These are phyloP conservation scores for Miscanthus lutarioriparius DNA, from an alignment of 176 grass and related monocot genomes.

Conservation along the genomic window DNA sequence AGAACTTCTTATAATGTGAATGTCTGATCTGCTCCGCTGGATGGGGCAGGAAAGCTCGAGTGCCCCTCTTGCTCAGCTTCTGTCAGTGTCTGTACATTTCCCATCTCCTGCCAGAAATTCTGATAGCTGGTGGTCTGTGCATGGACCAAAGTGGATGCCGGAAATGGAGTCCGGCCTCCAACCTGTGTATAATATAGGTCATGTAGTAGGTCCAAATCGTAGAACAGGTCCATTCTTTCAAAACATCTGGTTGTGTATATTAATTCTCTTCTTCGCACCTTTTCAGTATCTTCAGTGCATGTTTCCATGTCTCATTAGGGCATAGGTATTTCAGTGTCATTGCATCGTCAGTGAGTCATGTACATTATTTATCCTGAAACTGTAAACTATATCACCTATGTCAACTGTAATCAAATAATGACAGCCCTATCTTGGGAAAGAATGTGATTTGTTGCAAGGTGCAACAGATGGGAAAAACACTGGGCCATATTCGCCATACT, in stretches of 20 bases:
- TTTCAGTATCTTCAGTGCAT: slow-evolving; percentile 22
- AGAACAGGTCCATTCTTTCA: slow-evolving; percentile 58
- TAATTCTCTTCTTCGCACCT: slow-evolving; percentile 14
- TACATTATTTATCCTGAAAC: slow-evolving; percentile 45
- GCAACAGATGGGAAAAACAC: slow-evolving; percentile 4
- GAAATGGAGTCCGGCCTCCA: slow-evolving; percentile 60
- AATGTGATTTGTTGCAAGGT: slow-evolving; percentile 21
- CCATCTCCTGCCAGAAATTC: slow-evolving; percentile 50
- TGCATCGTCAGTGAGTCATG: neutral
- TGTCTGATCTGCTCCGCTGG: slow-evolving; percentile 32
- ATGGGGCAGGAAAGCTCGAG: slow-evolving; percentile 47
- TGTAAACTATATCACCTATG: slow-evolving; percentile 8
- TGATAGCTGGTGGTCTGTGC: slow-evolving; percentile 58
- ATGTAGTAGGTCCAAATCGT: slow-evolving; percentile 47
- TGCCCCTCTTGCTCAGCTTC: slow-evolving; percentile 30
- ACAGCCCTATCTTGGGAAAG: slow-evolving; percentile 20
- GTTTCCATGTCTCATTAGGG: slow-evolving; percentile 16
- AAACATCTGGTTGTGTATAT: slow-evolving; percentile 49
- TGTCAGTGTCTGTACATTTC: slow-evolving; percentile 65
- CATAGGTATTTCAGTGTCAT: slow-evolving; percentile 19
- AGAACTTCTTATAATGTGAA: slow-evolving; percentile 45
- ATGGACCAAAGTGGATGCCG: slow-evolving; percentile 47
- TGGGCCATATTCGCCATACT: neutral
- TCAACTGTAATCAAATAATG: slow-evolving; percentile 42
- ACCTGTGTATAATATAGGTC: slow-evolving; percentile 61